Percentiles rank a stretch among this genome's conserved stretches.
Evolutionary conservation across 1,284 basidiomycete genomes (phyloP).

Genomic region (Cystobasidium pallidum): DNA sequence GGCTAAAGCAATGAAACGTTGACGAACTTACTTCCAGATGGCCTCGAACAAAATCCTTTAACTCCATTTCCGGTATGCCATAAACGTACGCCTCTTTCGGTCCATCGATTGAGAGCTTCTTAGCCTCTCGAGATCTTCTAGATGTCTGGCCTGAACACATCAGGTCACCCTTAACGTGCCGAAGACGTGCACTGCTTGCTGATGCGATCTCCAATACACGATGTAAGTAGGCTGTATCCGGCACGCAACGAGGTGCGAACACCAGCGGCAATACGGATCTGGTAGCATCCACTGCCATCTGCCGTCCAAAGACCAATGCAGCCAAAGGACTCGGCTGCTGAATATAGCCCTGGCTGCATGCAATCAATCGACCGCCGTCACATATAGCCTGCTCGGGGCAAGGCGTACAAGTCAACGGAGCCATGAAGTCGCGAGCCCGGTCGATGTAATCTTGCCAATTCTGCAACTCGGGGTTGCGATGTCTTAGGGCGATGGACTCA

Average conservation of each 20-base stretch:
- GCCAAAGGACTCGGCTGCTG: constrained; percentile 66
- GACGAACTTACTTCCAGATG: constrained; percentile 48
- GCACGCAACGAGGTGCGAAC: constrained; percentile 75
- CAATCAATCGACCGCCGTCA: constrained; percentile 63
- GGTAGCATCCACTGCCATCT: constrained; percentile 57
- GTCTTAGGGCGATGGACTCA: constrained; percentile 4
- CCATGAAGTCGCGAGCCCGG: constrained; percentile 20
- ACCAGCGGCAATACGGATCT: constrained; percentile 61
- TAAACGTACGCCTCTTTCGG: constrained; percentile 48
- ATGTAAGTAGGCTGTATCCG: constrained; percentile 77
- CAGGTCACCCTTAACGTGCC: constrained; percentile 54
- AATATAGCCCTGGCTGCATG: constrained; percentile 76
- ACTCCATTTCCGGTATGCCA: constrained; percentile 48
- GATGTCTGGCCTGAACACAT: constrained; percentile 45
- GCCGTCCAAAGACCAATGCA: constrained; percentile 47
- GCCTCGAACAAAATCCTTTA: constrained; percentile 47
- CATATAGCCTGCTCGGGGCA: constrained; percentile 84
- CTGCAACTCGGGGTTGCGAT: constrained; percentile 6
- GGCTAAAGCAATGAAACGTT: neutral
- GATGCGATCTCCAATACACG: constrained; percentile 77
- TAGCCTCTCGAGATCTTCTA: constrained; percentile 38
- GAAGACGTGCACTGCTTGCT: constrained; percentile 65
- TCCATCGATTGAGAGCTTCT: constrained; percentile 1
- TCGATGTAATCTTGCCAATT: constrained; percentile 10
- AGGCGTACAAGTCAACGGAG: constrained; percentile 66